Conservation (phyloP, 495 filamentous ascomycete genomes). For the Tetracladium setigerum region DNA sequence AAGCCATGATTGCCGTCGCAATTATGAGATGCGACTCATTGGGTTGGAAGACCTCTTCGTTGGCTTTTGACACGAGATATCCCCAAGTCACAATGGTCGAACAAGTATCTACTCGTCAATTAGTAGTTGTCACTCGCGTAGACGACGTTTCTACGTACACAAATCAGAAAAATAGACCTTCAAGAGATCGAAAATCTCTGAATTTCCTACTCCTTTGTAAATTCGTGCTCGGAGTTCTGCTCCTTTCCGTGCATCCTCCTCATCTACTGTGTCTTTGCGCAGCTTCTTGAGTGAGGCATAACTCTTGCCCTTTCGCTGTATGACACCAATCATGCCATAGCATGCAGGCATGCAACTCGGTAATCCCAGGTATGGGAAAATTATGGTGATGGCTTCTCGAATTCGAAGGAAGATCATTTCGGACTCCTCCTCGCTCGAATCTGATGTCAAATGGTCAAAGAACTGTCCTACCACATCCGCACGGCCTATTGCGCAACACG, state of each 20-base stretch:
- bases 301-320: too few relatives aligned
- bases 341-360: constrained; percentile 1
- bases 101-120: too few relatives aligned
- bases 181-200: background rate
- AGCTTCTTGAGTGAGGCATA: background rate
- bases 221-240: background rate
- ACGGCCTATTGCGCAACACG: background rate
- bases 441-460: background rate
- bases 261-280: too few relatives aligned
- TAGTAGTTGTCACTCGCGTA: too few relatives aligned
- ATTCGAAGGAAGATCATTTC: background rate
- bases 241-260: background rate
- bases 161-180: background rate
- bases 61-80: background rate
- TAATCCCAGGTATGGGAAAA: background rate
- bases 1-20: background rate
- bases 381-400: background rate
- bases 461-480: background rate
- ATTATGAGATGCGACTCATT: background rate
- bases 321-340: background rate
- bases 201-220: constrained; percentile 1
- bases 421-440: background rate
- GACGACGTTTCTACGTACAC: too few relatives aligned
- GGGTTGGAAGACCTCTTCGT: background rate
- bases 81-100: background rate